These are phyloP conservation scores for Suillus variegatus DNA, from an alignment of 768 basidiomycete genomes.

Conservation along the genomic window DNA sequence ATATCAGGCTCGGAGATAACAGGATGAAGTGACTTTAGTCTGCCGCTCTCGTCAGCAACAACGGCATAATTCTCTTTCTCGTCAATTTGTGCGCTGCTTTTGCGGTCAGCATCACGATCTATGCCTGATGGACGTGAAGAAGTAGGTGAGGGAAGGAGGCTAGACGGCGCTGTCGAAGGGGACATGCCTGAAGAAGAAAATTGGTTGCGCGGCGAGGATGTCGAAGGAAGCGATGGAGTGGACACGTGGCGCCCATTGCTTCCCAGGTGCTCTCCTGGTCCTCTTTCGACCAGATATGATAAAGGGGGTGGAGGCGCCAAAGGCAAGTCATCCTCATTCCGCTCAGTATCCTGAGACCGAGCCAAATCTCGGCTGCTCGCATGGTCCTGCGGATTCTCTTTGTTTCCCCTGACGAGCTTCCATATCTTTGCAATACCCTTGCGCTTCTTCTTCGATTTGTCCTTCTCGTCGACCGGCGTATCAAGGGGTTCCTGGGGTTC, in stretches of 20 bases:
- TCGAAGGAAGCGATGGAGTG: constrained; percentile 67
- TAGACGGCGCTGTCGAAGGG: constrained; percentile 75
- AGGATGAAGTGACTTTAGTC: constrained; percentile 49
- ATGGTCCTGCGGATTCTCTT: constrained; percentile 27
- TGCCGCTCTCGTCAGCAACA: constrained; percentile 34
- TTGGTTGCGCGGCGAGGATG: constrained; percentile 52
- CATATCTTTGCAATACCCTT: constrained; percentile 80
- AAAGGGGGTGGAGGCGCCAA: constrained; percentile 90
- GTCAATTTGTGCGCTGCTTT: constrained; percentile 42
- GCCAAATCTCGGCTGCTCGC: constrained; percentile 32
- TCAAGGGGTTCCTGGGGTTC: constrained; percentile 35
- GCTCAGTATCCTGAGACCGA: constrained; percentile 36
- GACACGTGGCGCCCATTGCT: constrained; percentile 60
- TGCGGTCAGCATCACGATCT: constrained; percentile 52
- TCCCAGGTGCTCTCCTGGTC: constrained; percentile 53
- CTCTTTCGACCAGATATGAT: constrained; percentile 74
- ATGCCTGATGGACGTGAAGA: constrained; percentile 66
- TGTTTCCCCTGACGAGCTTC: constrained; percentile 71
- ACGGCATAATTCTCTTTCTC: constrained; percentile 42
- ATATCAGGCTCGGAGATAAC: constrained; percentile 65
- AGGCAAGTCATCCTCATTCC: constrained; percentile 68
- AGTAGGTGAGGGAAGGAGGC: constrained; percentile 71
- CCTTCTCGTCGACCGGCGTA: constrained; percentile 35
- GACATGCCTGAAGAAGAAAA: constrained; percentile 65
- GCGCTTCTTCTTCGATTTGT: constrained; percentile 75